Conservation (phyloP, 306 rosid species). For the Canavalia gladiata region DNA sequence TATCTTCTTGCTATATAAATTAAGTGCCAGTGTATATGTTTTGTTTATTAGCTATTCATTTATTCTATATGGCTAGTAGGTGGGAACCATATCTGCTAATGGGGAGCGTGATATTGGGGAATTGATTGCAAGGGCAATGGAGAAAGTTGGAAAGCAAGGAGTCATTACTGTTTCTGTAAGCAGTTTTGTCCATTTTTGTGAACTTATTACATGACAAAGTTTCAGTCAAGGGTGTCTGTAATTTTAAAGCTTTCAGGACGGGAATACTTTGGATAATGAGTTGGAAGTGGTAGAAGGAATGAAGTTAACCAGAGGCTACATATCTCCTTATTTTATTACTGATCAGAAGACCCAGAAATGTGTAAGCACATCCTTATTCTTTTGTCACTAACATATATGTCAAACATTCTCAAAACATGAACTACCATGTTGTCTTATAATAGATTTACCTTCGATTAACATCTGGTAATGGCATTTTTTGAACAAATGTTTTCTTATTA, state of each 20-base stretch:
- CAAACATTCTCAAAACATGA: constrained; percentile 22
- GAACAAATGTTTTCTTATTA: background rate
- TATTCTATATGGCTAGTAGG: constrained; percentile 57
- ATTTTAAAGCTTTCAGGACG: constrained; percentile 68
- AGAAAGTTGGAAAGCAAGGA: constrained; percentile 97
- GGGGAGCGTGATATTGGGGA: constrained; percentile 95
- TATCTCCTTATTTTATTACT: constrained; percentile 92
- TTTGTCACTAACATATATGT: constrained; percentile 38
- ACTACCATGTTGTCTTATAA: background rate
- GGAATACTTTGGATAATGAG: constrained; percentile 92
- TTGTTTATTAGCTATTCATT: constrained; percentile 20
- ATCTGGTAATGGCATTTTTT: constrained; percentile 15
- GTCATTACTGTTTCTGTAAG: constrained; percentile 91
- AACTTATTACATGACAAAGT: constrained; percentile 5
- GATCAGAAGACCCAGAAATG: constrained; percentile 91
- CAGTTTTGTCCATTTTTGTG: constrained; percentile 31
- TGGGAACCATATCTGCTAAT: constrained; percentile 95
- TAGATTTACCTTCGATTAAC: constrained; percentile 20
- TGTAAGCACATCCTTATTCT: constrained; percentile 63
- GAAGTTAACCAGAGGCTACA: constrained; percentile 86
- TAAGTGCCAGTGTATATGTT: background rate
- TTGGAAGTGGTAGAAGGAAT: constrained; percentile 98
- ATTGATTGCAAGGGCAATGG: constrained; percentile 95
- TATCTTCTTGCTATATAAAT: constrained; percentile 23
- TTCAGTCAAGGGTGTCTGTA: constrained; percentile 41